Conservation (phyloP, 176 grass and related monocot species). For the Paspalum notatum region DNA sequence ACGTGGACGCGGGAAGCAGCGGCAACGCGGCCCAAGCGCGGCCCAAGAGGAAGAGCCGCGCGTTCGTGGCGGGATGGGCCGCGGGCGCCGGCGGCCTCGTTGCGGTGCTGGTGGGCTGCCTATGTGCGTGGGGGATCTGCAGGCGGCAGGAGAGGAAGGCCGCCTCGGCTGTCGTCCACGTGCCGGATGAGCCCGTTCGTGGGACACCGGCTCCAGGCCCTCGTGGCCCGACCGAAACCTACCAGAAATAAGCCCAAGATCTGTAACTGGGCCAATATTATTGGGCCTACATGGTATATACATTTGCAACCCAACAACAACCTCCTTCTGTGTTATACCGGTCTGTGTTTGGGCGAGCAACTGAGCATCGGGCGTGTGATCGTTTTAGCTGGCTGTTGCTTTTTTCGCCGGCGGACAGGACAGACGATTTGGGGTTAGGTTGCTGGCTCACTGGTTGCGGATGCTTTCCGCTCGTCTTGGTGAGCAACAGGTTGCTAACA, state of each 20-base stretch:
- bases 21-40: not conserved
- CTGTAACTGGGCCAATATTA: not conserved
- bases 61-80: conserved; percentile 9
- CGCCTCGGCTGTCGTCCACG: not conserved
- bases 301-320: not conserved
- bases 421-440: conserved; percentile 11
- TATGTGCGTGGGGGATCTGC: not conserved
- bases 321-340: not conserved
- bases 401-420: too few relatives aligned
- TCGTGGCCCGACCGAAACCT: not conserved
- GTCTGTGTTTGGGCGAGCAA: too few relatives aligned
- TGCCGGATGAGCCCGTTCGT: not conserved
- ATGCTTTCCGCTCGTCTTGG: conserved; percentile 27
- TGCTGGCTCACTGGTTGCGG: not conserved
- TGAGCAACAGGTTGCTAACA: conserved; percentile 43
- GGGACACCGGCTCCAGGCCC: not conserved
- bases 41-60: not conserved
- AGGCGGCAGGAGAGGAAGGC: not conserved
- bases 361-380: too few relatives aligned
- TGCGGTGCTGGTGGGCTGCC: not conserved
- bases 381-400: too few relatives aligned
- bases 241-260: not conserved
- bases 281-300: not conserved
- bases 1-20: not conserved
- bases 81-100: conserved; percentile 14